Evolutionary conservation across 345 rosid species (phyloP).

Genomic region (Hibiscus trionum): DNA sequence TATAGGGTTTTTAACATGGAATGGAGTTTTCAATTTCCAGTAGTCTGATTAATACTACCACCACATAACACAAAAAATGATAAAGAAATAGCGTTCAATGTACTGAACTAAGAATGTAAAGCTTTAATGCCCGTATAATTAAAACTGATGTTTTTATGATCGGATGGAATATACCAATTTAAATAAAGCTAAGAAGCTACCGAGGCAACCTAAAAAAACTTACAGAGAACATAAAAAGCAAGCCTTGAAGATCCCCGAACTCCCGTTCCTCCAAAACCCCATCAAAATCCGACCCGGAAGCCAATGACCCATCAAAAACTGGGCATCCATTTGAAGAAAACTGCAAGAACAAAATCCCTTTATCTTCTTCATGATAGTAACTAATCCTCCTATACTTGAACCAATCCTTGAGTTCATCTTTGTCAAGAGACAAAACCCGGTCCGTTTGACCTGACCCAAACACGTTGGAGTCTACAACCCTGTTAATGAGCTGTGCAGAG

Average conservation of each 20-base stretch:
- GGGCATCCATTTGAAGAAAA: slow-evolving; percentile 56
- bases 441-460: slow-evolving; percentile 62
- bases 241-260: slow-evolving; percentile 73
- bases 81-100: background rate
- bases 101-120: background rate
- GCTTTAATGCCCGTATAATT: background rate
- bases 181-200: too few species aligned
- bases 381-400: slow-evolving; percentile 54
- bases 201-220: slow-evolving; percentile 24
- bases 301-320: slow-evolving; percentile 18
- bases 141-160: background rate
- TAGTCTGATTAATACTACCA: background rate
- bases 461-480: slow-evolving; percentile 46
- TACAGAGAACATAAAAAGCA: slow-evolving; percentile 87
- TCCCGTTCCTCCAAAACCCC: slow-evolving; percentile 49
- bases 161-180: background rate
- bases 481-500: slow-evolving; percentile 60
- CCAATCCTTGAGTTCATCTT: slow-evolving; percentile 53
- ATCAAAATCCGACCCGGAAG: slow-evolving; percentile 34
- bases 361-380: slow-evolving; percentile 57
- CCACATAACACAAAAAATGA: background rate
- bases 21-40: background rate
- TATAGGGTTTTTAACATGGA: background rate
- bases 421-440: slow-evolving; percentile 26
- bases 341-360: slow-evolving; percentile 58